A percentile compares a stretch with the other conserved stretches of the same genome.
Conservation (phyloP, 257 asterid species). For the Jasminum sambac region DNA sequence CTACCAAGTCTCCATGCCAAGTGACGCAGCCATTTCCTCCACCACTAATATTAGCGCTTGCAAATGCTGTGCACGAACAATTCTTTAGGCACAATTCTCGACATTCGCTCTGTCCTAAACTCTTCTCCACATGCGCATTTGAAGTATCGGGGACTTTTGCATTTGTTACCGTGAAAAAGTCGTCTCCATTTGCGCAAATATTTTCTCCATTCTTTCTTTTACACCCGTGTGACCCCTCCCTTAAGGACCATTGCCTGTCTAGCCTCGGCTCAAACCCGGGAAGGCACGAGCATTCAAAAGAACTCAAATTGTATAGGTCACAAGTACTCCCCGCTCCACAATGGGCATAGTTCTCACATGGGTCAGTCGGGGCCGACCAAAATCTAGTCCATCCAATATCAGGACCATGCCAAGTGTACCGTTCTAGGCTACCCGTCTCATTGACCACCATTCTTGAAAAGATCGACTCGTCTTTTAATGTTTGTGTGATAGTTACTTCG, state of each 20-base stretch:
- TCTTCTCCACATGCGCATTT: slow-evolving; percentile 24
- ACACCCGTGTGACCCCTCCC: slow-evolving; percentile 37
- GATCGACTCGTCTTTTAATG: slow-evolving; percentile 25
- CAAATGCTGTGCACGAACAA: slow-evolving; percentile 35
- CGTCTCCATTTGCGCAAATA: slow-evolving; percentile 26
- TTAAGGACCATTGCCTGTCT: slow-evolving; percentile 34
- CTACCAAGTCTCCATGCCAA: slow-evolving; percentile 39
- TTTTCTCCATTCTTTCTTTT: slow-evolving; percentile 26
- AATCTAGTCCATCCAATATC: slow-evolving; percentile 29
- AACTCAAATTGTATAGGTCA: slow-evolving; percentile 18
- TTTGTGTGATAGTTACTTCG: slow-evolving; percentile 28
- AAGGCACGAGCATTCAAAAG: slow-evolving; percentile 39
- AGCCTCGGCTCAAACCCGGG: slow-evolving; percentile 37
- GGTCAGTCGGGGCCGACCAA: slow-evolving; percentile 33
- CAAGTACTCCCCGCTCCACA: slow-evolving; percentile 31
- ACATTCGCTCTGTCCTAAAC: slow-evolving; percentile 27
- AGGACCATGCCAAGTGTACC: slow-evolving; percentile 33
- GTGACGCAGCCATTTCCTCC: slow-evolving; percentile 38
- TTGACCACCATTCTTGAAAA: slow-evolving; percentile 34
- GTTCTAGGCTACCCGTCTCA: slow-evolving; percentile 33
- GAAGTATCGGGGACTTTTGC: slow-evolving; percentile 34
- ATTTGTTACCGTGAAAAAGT: slow-evolving; percentile 22
- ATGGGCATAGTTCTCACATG: slow-evolving; percentile 30
- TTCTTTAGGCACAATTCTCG: slow-evolving; percentile 26
- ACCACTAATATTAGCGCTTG: slow-evolving; percentile 31